phyloP scores from a whole-genome alignment of 805 yeast genomes.

The Scheffersomyces lignosus region DNA sequence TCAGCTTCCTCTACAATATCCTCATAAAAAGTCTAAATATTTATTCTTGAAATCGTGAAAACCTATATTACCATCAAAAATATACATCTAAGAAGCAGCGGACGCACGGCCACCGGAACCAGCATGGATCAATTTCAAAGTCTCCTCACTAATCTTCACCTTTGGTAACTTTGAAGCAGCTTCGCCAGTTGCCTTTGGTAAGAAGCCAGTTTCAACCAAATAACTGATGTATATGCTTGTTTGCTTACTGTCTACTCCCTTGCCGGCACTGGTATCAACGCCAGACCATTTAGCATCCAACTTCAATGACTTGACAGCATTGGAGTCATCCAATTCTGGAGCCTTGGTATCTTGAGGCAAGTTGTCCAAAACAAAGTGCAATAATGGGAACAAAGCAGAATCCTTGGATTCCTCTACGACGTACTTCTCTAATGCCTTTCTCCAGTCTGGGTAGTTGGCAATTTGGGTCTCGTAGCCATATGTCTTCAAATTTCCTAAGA shows the following conservation, averaged over 20 bases:
- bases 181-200: conserved; percentile 56
- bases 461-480: conserved; percentile 73
- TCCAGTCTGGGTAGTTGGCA: conserved; percentile 79
- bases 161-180: conserved; percentile 54
- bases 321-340: conserved; percentile 88
- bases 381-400: conserved; percentile 86
- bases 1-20: too few species aligned
- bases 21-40: too few species aligned
- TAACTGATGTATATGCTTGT: conserved; percentile 80
- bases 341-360: conserved; percentile 90
- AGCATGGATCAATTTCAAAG: conserved; percentile 52
- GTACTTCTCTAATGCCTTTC: conserved; percentile 66
- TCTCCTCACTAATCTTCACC: conserved; percentile 53
- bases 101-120: conserved; percentile 80
- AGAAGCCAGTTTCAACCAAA: conserved; percentile 75
- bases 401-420: conserved; percentile 76
- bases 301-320: conserved; percentile 70
- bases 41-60: too few species aligned
- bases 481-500: conserved; percentile 58
- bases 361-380: conserved; percentile 92
- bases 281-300: conserved; percentile 65
- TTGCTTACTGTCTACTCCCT: conserved; percentile 67
- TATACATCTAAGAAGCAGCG: conserved; percentile 53
- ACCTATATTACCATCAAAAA: too few species aligned
- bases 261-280: conserved; percentile 65